phyloP scores from a whole-genome alignment of 176 grass and related monocot species.

The Panicum miliaceum region DNA sequence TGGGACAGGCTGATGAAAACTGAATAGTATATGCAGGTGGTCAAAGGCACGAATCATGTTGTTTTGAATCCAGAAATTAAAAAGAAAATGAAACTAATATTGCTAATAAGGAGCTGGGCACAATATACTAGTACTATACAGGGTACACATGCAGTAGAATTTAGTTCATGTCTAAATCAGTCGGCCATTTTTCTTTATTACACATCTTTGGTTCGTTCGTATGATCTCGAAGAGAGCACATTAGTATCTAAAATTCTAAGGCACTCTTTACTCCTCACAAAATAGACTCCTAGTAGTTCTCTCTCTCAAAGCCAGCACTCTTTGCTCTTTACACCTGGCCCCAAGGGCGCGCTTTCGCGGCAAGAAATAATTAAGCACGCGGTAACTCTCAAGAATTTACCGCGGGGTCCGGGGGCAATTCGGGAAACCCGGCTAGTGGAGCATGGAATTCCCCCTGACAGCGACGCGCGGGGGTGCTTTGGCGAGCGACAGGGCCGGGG shows the following conservation, averaged over 20 bases:
- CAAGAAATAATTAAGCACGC: neutral
- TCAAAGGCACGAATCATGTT: too few relatives aligned
- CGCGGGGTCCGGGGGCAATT: constrained; percentile 33
- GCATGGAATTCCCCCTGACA: constrained; percentile 56
- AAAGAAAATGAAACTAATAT: neutral
- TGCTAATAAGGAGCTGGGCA: neutral
- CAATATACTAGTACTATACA: neutral
- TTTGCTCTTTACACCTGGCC: neutral
- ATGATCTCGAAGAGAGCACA: neutral
- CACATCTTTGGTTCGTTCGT: neutral
- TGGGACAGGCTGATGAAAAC: too few relatives aligned
- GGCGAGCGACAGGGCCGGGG: neutral
- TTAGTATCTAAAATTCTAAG: neutral
- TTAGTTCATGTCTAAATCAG: neutral
- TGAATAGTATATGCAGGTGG: too few relatives aligned
- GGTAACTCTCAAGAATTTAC: neutral
- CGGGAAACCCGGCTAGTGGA: constrained; percentile 38
- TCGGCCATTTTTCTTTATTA: neutral
- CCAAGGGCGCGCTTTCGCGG: neutral
- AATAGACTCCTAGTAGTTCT: neutral
- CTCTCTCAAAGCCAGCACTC: neutral
- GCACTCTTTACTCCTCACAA: neutral
- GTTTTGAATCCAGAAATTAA: too few relatives aligned
- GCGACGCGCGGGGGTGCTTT: constrained; percentile 34
- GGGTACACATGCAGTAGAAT: neutral